Conservation (phyloP, 495 filamentous ascomycete species). For the Trichoderma reesei region DNA sequence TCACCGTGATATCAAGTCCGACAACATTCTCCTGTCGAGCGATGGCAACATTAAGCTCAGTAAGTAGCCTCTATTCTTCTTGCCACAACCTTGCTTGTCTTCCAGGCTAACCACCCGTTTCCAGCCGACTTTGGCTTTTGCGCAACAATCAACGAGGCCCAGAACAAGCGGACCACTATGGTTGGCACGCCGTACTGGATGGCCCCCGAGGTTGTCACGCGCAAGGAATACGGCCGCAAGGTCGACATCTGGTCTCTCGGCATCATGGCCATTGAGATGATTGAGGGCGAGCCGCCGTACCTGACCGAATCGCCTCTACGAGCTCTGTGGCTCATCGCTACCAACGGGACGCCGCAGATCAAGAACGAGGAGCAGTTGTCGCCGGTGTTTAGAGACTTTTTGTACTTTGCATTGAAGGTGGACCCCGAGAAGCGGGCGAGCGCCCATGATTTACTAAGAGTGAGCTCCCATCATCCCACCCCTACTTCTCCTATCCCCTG, state of each 20-base stretch:
- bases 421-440: conserved; percentile 94
- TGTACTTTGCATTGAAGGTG: conserved; percentile 84
- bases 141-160: conserved; percentile 94
- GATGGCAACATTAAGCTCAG: conserved; percentile 97
- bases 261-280: conserved; percentile 99
- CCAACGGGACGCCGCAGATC: conserved; percentile 89
- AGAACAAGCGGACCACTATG: conserved; percentile 97
- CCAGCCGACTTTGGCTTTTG: conserved; percentile 97
- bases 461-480: conserved; percentile 34
- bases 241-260: conserved; percentile 98
- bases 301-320: conserved; percentile 89
- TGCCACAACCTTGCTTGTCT: background rate
- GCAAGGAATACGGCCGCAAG: conserved; percentile 96
- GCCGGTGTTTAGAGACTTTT: conserved; percentile 75
- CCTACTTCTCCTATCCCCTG: background rate
- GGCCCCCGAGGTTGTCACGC: conserved; percentile 94
- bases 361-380: conserved; percentile 84
- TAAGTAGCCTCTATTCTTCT: conserved; percentile 37
- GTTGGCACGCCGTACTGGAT: conserved; percentile 99
- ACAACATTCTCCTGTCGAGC: conserved; percentile 90
- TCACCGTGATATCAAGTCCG: conserved; percentile 97
- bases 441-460: conserved; percentile 83
- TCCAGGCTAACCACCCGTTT: background rate
- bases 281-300: conserved; percentile 96
- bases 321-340: conserved; percentile 91